Percentiles rank a stretch among this genome's conserved stretches.
phyloP scores from a whole-genome alignment of 108 stramenopile species.

The Ochromonas danica region DNA sequence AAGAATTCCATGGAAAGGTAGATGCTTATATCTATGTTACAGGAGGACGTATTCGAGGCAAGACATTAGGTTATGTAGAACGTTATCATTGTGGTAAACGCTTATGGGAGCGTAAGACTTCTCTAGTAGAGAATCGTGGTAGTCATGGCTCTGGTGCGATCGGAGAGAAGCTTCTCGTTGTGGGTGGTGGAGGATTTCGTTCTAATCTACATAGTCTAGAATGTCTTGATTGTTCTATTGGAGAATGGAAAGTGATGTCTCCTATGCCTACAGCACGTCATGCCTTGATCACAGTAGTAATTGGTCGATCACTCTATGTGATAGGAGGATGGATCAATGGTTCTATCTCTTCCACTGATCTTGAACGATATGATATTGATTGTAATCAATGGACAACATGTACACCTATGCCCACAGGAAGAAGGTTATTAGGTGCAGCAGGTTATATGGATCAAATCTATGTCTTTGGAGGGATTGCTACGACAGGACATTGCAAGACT shows the following conservation, averaged over 20 bases:
- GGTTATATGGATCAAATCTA: background rate
- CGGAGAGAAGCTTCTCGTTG: background rate
- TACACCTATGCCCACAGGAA: background rate
- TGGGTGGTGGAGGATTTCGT: constrained; percentile 13
- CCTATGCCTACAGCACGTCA: constrained; percentile 21
- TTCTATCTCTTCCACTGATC: background rate
- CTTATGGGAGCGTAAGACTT: background rate
- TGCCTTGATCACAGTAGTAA: background rate
- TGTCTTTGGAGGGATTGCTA: background rate
- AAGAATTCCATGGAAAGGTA: background rate
- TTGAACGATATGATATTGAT: constrained; percentile 1
- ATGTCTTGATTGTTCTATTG: background rate
- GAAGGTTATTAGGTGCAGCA: background rate
- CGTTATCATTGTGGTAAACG: background rate
- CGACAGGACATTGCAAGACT: background rate
- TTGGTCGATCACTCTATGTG: background rate
- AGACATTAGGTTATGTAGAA: constrained; percentile 3
- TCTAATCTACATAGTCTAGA: background rate
- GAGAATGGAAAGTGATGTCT: background rate
- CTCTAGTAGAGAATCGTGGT: background rate
- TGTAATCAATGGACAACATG: background rate
- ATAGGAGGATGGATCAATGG: constrained; percentile 23
- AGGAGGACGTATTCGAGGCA: constrained; percentile 4
- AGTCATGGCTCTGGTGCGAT: background rate
- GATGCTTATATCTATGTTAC: constrained; percentile 9